A percentile compares a stretch with the other conserved stretches of the same genome.
phyloP scores from a whole-genome alignment of 2,329 filamentous ascomycete genomes.

The Ilyonectria robusta region DNA sequence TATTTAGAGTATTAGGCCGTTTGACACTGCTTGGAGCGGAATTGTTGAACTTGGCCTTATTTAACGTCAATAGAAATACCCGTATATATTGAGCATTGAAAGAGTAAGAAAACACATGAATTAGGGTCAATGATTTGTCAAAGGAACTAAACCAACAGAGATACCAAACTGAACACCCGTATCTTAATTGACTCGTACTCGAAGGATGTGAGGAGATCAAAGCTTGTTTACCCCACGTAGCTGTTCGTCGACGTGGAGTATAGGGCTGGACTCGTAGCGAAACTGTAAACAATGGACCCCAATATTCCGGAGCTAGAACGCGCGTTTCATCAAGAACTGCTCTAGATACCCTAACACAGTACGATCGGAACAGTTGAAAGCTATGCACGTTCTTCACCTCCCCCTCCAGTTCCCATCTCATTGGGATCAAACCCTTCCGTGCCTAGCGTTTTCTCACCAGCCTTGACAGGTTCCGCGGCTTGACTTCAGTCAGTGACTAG shows the following conservation, averaged over 20 bases:
- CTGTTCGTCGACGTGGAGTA: too few relatives aligned
- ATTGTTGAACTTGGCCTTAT: neutral
- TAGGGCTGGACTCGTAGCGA: too few relatives aligned
- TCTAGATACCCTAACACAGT: too few relatives aligned
- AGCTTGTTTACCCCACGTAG: too few relatives aligned
- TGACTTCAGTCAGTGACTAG: neutral
- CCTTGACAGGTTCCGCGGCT: neutral
- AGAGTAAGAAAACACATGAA: neutral
- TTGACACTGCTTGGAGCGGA: neutral
- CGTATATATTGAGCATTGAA: too few relatives aligned
- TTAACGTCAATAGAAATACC: neutral
- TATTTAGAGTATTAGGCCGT: conserved; percentile 21
- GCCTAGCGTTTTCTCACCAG: neutral
- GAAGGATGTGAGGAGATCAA: too few relatives aligned
- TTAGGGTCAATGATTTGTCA: neutral
- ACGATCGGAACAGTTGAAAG: too few relatives aligned
- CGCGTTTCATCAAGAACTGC: too few relatives aligned
- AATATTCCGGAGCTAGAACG: too few relatives aligned
- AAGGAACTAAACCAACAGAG: neutral
- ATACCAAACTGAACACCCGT: neutral
- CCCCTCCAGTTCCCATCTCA: neutral
- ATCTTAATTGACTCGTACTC: neutral
- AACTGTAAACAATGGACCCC: too few relatives aligned
- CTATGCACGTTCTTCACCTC: too few relatives aligned
- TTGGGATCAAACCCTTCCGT: neutral